Percentiles rank a stretch among this genome's conserved stretches.
Evolutionary conservation across 2,329 filamentous ascomycete species (phyloP).

Genomic region (Neonectria magnoliae): DNA sequence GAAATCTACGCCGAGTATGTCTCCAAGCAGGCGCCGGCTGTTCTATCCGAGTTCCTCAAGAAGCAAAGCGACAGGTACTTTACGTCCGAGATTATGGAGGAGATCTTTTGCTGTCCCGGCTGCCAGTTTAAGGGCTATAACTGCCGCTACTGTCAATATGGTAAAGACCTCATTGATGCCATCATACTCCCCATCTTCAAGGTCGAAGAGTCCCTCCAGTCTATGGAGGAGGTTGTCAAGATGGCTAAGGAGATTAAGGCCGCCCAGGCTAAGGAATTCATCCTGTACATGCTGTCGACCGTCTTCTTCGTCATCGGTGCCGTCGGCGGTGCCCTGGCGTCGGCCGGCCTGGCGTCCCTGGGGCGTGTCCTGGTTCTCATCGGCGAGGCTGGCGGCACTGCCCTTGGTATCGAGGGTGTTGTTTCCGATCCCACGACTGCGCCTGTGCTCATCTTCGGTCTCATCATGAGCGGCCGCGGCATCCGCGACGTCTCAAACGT

Average conservation of each 20-base stretch:
- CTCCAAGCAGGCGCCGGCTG: not conserved
- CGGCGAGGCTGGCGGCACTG: not conserved
- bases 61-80: slow-evolving; percentile 2
- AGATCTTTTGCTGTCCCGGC: not conserved
- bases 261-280: not conserved
- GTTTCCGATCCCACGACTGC: not conserved
- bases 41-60: not conserved
- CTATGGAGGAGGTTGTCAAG: not conserved
- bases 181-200: not conserved
- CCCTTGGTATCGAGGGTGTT: not conserved
- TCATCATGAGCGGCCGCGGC: not conserved
- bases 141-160: not conserved
- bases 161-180: not conserved
- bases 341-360: not conserved
- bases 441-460: not conserved
- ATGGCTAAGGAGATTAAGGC: slow-evolving; percentile 1
- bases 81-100: not conserved
- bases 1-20: not conserved
- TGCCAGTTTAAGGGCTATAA: not conserved
- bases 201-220: not conserved
- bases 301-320: not conserved
- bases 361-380: not conserved
- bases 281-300: slow-evolving; percentile 2
- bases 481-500: not conserved
- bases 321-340: not conserved